Evolutionary conservation across 2,329 filamentous ascomycete genomes (phyloP).

Genomic region (Fusarium poae): DNA sequence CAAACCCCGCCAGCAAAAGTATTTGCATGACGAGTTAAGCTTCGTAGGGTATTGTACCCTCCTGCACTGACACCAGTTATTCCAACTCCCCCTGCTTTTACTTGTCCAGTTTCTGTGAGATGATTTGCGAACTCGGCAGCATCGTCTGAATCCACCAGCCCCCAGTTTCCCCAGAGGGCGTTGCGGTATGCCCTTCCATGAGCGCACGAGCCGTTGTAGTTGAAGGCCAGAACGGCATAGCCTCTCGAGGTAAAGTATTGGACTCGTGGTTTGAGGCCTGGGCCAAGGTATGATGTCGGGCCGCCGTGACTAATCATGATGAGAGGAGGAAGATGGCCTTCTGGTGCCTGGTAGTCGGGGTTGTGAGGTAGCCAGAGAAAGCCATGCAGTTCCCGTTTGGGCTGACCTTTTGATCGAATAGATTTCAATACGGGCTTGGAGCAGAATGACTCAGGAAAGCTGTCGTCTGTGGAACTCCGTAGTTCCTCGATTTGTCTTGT

Average conservation of each 20-base stretch:
- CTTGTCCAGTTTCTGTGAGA: slow-evolving; percentile 54
- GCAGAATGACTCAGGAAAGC: slow-evolving; percentile 50
- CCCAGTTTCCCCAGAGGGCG: slow-evolving; percentile 63
- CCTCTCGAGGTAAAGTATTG: slow-evolving; percentile 69
- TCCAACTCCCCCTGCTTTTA: slow-evolving; percentile 57
- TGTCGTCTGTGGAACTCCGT: slow-evolving; percentile 53
- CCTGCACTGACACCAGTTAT: slow-evolving; percentile 66
- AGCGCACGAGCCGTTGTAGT: slow-evolving; percentile 66
- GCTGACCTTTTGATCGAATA: slow-evolving; percentile 50
- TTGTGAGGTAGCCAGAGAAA: slow-evolving; percentile 66
- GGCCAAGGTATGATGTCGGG: slow-evolving; percentile 59
- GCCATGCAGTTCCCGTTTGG: slow-evolving; percentile 56
- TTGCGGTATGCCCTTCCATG: slow-evolving; percentile 65
- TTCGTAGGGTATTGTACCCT: slow-evolving; percentile 66
- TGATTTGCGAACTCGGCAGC: slow-evolving; percentile 61
- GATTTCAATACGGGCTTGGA: slow-evolving; percentile 54
- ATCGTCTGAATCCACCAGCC: slow-evolving; percentile 64
- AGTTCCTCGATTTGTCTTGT: slow-evolving; percentile 48
- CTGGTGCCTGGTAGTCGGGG: slow-evolving; percentile 56
- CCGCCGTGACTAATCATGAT: slow-evolving; percentile 66
- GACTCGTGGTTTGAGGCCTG: slow-evolving; percentile 58
- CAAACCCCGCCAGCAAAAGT: slow-evolving; percentile 64
- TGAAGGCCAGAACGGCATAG: slow-evolving; percentile 64
- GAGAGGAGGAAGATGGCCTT: slow-evolving; percentile 59
- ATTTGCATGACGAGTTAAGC: slow-evolving; percentile 60